Evolutionary conservation across 129 eudicot species (phyloP), one percentile per base, ranked within the genome.

Genomic region (Saussurea involucrata): DNA sequence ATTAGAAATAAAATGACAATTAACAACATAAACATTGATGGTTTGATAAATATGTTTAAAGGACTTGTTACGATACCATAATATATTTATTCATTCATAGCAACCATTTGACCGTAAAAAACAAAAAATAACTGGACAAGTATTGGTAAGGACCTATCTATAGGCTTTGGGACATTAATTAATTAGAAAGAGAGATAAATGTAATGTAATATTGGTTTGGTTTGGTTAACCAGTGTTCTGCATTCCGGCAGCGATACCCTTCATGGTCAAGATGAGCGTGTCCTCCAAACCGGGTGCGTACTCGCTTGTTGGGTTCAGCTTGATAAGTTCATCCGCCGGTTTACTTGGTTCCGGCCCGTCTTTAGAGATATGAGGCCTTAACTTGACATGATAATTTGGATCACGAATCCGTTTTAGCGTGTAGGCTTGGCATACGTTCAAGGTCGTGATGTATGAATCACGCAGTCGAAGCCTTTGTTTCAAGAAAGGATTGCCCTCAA

Each of bases 191-290:
- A 32, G 21, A 21, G 13, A 42, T 71, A 53, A 72, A 24, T 34
- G 6, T 53, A 18, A 1, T 17, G n/a, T n/a, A n/a, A n/a, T n/a
- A n/a, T n/a, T n/a, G n/a, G n/a, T n/a, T n/a, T n/a, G n/a, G n/a
- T n/a, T 24, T 34, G 12, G 75, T 89, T 82, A 95, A 77, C 97
- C 97, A 0, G 99, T 95, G 76, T 95, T 95, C 84, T 95, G 99
- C 92, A 95, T 80, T 44, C 99, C 99, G 13, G 99, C 99, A 68
- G 99, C 99, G 86, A 95, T 88, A 57, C 97, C 99, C 91, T 95
- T 95, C 99, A 95, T 94, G 86, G 98, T 89, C 87, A 91, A 76
- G 74, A 94, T 94, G 82, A 94, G 97, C 1, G 98, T 95, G 84
- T 95, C 99, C 85, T 95, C 99, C 82, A 95, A 81, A 17, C 99